Evolutionary conservation across 164 flowering plant species (phyloP).

Genomic region (Akebia trifoliata): DNA sequence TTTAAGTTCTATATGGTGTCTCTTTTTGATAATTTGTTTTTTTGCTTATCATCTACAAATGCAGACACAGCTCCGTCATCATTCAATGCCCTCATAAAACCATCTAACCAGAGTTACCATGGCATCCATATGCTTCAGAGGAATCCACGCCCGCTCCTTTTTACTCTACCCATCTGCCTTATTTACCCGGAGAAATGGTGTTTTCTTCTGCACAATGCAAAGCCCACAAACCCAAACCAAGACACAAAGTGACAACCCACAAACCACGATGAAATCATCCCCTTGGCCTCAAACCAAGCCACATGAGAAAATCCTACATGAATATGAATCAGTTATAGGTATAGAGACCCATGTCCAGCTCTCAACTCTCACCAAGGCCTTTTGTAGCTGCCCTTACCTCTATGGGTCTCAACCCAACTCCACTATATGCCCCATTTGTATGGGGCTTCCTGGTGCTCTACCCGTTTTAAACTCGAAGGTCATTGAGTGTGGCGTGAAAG

Average conservation of each 20-base stretch:
- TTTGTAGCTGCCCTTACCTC: conserved; percentile 67
- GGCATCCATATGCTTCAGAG: conserved; percentile 61
- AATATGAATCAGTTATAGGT: conserved; percentile 82
- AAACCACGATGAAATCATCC: conserved; percentile 6
- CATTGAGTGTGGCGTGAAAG: conserved; percentile 69
- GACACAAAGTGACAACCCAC: not conserved
- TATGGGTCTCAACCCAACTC: conserved; percentile 87
- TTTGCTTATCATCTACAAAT: not conserved
- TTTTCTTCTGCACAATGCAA: conserved; percentile 40
- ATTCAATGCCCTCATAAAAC: not conserved
- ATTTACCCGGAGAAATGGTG: conserved; percentile 32
- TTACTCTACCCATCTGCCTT: conserved; percentile 32
- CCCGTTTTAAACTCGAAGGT: conserved; percentile 88
- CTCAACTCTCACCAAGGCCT: conserved; percentile 77
- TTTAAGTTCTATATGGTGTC: not conserved
- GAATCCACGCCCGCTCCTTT: conserved; percentile 32
- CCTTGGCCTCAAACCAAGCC: conserved; percentile 18
- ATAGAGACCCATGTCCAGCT: conserved; percentile 96
- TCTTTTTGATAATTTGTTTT: not conserved
- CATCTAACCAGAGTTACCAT: conserved; percentile 21
- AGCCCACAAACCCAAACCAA: conserved; percentile 27
- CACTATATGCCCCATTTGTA: conserved; percentile 75
- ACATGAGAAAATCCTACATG: conserved; percentile 32
- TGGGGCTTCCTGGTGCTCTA: conserved; percentile 92
- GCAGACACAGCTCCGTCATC: conserved; percentile 2